phyloP scores from a whole-genome alignment of 75 land plant genomes.

The Chamaecyparis obtusa region DNA sequence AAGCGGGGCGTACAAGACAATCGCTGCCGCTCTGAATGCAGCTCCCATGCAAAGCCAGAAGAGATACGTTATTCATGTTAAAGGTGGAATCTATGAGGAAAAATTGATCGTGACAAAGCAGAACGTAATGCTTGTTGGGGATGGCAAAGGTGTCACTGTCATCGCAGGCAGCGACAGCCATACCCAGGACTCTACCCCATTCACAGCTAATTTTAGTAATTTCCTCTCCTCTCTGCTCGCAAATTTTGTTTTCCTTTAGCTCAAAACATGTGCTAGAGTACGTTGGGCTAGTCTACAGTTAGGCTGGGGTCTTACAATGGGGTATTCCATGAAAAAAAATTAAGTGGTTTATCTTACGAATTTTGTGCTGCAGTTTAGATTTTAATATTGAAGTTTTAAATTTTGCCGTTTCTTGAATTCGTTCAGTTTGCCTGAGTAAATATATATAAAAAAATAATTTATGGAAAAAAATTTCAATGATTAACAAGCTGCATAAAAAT shows the following conservation, averaged over 20 bases:
- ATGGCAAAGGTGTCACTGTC: slow-evolving; percentile 40
- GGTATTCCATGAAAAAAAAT: neutral
- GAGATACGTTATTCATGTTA: slow-evolving; percentile 40
- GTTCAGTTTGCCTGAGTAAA: too few species aligned
- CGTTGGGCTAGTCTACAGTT: neutral
- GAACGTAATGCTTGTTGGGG: slow-evolving; percentile 42
- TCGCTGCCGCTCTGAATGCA: slow-evolving; percentile 40
- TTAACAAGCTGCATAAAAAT: too few species aligned
- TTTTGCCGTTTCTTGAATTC: too few species aligned
- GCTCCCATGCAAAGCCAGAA: slow-evolving; percentile 21
- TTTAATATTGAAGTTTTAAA: slow-evolving; percentile 20
- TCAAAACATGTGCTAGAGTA: slow-evolving; percentile 8
- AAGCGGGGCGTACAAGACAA: slow-evolving; percentile 39
- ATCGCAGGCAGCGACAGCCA: slow-evolving; percentile 37
- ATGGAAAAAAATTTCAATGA: too few species aligned
- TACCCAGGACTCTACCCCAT: slow-evolving; percentile 13
- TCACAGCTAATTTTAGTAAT: neutral
- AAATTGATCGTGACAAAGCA: slow-evolving; percentile 14
- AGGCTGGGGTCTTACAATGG: too few species aligned
- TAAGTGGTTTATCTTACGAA: too few species aligned
- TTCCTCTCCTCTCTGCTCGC: neutral
- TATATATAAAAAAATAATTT: too few species aligned
- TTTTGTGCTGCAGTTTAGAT: slow-evolving; percentile 14
- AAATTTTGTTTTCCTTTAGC: too few species aligned
- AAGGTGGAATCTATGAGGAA: slow-evolving; percentile 6